Evolutionary conservation across 2,329 filamentous ascomycete genomes (phyloP), one percentile per base, ranked within the genome.

Genomic region (Clarireedia paspali): DNA sequence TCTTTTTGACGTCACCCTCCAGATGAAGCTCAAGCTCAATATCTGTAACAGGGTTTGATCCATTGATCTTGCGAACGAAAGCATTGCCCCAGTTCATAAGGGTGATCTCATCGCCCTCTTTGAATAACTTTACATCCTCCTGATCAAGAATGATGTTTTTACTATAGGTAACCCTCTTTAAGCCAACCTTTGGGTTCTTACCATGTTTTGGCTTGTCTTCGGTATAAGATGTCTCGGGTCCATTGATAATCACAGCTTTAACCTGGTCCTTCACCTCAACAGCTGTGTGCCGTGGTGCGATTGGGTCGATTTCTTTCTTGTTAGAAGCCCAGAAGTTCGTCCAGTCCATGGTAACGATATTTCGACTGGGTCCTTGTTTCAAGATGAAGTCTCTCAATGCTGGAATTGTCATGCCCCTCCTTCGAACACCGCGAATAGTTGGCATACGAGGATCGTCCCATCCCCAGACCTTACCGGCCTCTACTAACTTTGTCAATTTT

Each of bases 51-150:
- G 81, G 75, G 56, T 75, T 71, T 36, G 75, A 74, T 48, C 81
- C 76, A 61, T 75, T 74, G 59, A 89, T 82, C 58, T 84, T 82
- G 55, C 84, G 82, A 24, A 94, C 87, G 62, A 91, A 82, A 12
- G 88, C 89, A 67, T 95, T 95, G 64, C 92, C 94, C 92, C 92
- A 97, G 71, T 88, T 88, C 92, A 96, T 96, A 44, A 96, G 79
- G 0, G 92, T 96, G 66, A 97, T 89, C 72, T 96, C 91, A 75
- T 97, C 92, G 68, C 87, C 85, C 58, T 87, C 79, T 65, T 83
- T 87, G 74, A 96, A 95, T 26, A 80, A 81, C 70, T 86, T 85
- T 59, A 87, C 89, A 66, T 97, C 92, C 47, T 80, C 87, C 73
- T 96, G 92, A 69, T 96, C 92, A 52, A 97, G 75, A 59, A 94